Evolutionary conservation across 176 grass and related monocot genomes (phyloP).

Genomic region (Oryza officinalis): DNA sequence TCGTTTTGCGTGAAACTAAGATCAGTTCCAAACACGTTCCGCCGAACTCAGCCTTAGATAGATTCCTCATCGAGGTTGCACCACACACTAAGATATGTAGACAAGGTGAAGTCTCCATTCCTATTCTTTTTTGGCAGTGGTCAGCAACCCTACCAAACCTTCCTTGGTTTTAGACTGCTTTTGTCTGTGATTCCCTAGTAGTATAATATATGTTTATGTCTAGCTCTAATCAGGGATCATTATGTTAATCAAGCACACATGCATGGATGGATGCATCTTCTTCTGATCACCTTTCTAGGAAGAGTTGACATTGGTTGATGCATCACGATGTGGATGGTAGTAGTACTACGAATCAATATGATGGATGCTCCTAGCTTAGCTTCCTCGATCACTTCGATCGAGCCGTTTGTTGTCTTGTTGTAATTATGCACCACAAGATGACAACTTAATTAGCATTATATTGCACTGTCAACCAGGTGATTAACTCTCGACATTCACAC

Average conservation of each 20-base stretch:
- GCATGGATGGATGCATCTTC: neutral
- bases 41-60: no score
- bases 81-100: neutral
- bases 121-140: conserved; percentile 26
- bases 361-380: neutral
- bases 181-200: neutral
- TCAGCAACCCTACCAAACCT: conserved; percentile 36
- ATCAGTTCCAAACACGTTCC: no score
- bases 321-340: conserved; percentile 10
- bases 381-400: neutral
- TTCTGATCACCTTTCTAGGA: conserved; percentile 34
- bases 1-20: no score
- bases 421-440: neutral
- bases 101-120: conserved; percentile 37
- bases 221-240: conserved; percentile 15
- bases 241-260: conserved; percentile 31
- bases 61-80: conserved; percentile 51
- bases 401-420: neutral
- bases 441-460: neutral
- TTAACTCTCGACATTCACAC: neutral
- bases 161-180: conserved; percentile 42
- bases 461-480: neutral
- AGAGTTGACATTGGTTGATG: conserved; percentile 57
- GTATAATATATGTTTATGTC: neutral
- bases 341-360: neutral